Conservation (phyloP, 306 rosid species). For the Acacia acuminata region DNA sequence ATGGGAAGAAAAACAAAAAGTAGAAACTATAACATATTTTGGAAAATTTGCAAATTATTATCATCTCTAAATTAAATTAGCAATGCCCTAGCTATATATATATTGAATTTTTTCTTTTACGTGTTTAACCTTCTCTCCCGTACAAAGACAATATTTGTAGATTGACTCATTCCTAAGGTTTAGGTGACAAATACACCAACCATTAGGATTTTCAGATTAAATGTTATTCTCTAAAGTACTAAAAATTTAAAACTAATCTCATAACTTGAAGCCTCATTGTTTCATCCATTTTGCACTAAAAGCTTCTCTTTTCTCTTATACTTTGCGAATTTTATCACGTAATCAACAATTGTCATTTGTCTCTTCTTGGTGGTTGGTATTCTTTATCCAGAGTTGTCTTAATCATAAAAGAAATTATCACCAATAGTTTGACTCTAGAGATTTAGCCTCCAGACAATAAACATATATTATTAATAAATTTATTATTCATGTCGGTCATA, state of each 20-base stretch:
- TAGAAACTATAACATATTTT: neutral
- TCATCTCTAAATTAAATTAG: neutral
- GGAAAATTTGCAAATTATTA: neutral
- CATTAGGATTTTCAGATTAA: constrained; percentile 4
- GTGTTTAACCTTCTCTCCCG: neutral
- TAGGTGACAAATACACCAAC: neutral
- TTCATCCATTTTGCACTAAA: neutral
- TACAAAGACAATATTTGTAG: neutral
- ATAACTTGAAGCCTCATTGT: neutral
- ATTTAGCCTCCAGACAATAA: neutral
- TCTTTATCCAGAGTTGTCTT: neutral
- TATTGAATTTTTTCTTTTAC: neutral
- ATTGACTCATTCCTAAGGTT: neutral
- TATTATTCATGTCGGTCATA: neutral
- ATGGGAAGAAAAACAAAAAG: neutral
- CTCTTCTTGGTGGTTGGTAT: constrained; percentile 18
- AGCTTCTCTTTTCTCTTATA: neutral
- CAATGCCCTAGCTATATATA: neutral
- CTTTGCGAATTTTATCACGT: constrained; percentile 15
- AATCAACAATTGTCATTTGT: constrained; percentile 5
- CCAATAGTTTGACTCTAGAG: constrained; percentile 6
- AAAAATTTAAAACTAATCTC: neutral
- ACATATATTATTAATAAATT: neutral
- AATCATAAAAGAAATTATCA: neutral
- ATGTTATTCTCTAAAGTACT: neutral